Evolutionary conservation across 2,329 filamentous ascomycete genomes (phyloP).

Genomic region (Fragosphaeria purpurea): DNA sequence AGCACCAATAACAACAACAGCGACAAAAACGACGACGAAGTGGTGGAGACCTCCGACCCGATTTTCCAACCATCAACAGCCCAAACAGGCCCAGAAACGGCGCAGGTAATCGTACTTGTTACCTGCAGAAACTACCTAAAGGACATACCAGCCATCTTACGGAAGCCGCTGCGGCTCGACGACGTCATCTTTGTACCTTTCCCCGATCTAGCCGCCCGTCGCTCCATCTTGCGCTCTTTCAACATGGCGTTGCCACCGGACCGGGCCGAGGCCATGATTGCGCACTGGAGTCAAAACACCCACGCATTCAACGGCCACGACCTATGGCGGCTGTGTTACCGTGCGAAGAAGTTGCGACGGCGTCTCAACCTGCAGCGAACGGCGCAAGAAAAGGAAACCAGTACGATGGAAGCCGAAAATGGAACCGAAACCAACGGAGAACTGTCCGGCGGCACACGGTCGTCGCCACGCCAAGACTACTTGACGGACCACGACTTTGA

Average conservation of each 20-base stretch:
- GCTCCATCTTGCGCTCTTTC: slow-evolving; percentile 62
- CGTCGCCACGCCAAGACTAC: slow-evolving; percentile 12
- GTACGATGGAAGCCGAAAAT: background rate
- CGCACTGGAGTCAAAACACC: slow-evolving; percentile 59
- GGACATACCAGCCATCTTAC: slow-evolving; percentile 61
- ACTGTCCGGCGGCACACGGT: background rate
- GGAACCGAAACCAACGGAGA: too few species aligned
- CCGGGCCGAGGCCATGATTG: slow-evolving; percentile 41
- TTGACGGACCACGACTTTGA: slow-evolving; percentile 45
- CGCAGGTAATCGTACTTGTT: slow-evolving; percentile 62
- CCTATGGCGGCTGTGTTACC: slow-evolving; percentile 28
- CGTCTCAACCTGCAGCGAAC: too few species aligned
- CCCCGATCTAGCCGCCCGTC: slow-evolving; percentile 60
- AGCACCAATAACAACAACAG: background rate
- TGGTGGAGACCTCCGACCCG: too few species aligned
- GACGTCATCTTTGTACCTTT: slow-evolving; percentile 65
- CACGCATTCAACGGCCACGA: slow-evolving; percentile 76
- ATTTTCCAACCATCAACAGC: slow-evolving; percentile 16
- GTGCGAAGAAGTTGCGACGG: too few species aligned
- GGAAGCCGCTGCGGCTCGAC: slow-evolving; percentile 53
- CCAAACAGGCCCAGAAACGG: slow-evolving; percentile 20
- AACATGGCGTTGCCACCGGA: slow-evolving; percentile 35
- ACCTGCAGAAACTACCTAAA: slow-evolving; percentile 61
- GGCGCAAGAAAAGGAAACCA: too few species aligned
- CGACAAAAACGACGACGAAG: too few species aligned